These are phyloP conservation scores for Botryosphaeria dothidea DNA, from an alignment of 2,329 filamentous ascomycete species.

Conservation along the genomic window DNA sequence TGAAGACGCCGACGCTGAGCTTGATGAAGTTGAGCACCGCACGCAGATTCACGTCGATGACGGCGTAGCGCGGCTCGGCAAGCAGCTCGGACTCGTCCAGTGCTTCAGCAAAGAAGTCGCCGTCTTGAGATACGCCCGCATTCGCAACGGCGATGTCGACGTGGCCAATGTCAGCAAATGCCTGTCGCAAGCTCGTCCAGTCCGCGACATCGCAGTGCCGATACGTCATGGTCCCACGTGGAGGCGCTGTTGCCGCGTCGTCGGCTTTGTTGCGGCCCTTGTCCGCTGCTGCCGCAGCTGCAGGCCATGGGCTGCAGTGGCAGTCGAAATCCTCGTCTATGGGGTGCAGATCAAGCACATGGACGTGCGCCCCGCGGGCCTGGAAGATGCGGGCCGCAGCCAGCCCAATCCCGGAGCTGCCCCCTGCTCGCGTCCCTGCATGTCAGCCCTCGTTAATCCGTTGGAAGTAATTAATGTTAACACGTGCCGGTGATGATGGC, in stretches of 20 bases:
- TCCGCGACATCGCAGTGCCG: conserved; percentile 29
- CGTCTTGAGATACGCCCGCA: conserved; percentile 35
- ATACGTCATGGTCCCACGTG: conserved; percentile 22
- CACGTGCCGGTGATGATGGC: background rate
- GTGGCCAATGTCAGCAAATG: conserved; percentile 25
- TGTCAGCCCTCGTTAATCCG: too few relatives aligned
- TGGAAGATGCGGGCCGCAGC: conserved; percentile 43
- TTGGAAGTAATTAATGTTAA: background rate
- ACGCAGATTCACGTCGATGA: conserved; percentile 39
- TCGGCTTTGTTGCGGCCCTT: background rate
- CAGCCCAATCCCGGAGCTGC: conserved; percentile 44
- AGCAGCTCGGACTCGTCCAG: conserved; percentile 32
- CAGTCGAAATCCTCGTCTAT: conserved; percentile 19
- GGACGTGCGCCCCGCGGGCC: conserved; percentile 40
- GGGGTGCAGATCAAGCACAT: conserved; percentile 42
- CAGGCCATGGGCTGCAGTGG: conserved; percentile 7
- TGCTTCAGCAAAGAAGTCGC: conserved; percentile 34
- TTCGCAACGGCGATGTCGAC: conserved; percentile 40
- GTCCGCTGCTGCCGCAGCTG: background rate
- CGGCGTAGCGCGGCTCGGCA: conserved; percentile 28
- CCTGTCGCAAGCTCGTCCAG: conserved; percentile 27
- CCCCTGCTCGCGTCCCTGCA: conserved; percentile 23
- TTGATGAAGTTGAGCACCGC: conserved; percentile 37
- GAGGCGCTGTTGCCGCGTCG: background rate
- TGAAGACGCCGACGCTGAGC: conserved; percentile 33